Evolutionary conservation across 305 asterid species (phyloP), one percentile per base, ranked within the genome.

Genomic region (Coffea humblotiana): DNA sequence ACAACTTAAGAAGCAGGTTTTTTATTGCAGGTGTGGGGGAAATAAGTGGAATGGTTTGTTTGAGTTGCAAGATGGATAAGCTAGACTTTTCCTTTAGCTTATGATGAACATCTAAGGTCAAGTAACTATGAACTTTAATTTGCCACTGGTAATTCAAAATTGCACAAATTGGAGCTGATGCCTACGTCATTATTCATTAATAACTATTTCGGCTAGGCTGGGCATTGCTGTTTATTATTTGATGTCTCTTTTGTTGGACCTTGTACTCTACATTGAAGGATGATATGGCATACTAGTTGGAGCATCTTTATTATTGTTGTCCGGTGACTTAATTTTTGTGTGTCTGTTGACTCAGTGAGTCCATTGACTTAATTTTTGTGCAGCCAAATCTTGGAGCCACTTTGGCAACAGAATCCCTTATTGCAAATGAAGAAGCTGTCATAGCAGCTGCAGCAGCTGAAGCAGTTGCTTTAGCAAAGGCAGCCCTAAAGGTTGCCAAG

Each of bases 381-480:
- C 91, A 95, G 99, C 82, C 85, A 76, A 86, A 84, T 83, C 81
- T 74, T 76, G 89, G 86, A 77, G 81, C 92, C 61, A 83, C 84
- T 75, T 87, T 86, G 82, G 88, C 88, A 60, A 84, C 84, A 70
- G 92, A 90, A 74, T 76, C 85, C 74, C 90, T 89, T 83, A 82
- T 86, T 86, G 83, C 91, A 74, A 87, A 88, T 78, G 98, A 93
- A 88, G 99, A 93, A 85, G 93, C 97, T 71, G 85, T 86, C 48
- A 87, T 95, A 80, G 89, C 91, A 72, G 99, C 97, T 56, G 97
- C 98, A 84, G 97, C 99, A 64, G 91, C 98, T 64, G 99, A 95
- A 88, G 98, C 95, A 67, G 92, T 93, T 81, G 91, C 97, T 74
- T 88, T 95, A 80, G 98, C 99, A 79, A 93, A 90, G 86, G 97